Evolutionary conservation across 2,329 filamentous ascomycete genomes (phyloP).

Genomic region (Apiospora kogelbergensis): DNA sequence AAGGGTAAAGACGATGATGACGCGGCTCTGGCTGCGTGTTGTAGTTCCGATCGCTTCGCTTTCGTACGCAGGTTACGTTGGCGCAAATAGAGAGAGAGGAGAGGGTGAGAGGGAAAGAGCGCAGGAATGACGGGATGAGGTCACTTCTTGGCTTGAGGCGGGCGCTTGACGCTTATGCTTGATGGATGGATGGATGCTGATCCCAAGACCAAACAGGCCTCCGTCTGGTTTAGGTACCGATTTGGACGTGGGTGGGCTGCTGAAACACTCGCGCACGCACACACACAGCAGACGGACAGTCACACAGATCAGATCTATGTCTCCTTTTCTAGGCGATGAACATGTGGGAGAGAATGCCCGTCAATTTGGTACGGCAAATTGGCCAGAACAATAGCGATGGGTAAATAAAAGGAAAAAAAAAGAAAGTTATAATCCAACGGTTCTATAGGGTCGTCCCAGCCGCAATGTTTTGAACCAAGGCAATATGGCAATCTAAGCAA

Average conservation of each 20-base stretch:
- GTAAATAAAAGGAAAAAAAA: not conserved
- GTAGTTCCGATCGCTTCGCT: not conserved
- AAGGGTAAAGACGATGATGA: not conserved
- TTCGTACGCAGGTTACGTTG: not conserved
- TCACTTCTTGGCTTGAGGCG: constrained; percentile 5
- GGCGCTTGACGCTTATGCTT: not conserved
- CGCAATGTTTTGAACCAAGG: constrained; percentile 1
- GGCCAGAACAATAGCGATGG: not conserved
- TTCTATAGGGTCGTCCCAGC: not conserved
- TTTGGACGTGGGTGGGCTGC: not conserved
- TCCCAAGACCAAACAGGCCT: not conserved
- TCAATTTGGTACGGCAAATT: not conserved
- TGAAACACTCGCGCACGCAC: not conserved
- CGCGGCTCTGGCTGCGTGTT: not conserved
- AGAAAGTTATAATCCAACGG: not conserved
- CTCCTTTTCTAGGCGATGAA: not conserved
- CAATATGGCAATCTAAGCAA: not conserved
- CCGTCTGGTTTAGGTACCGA: not conserved
- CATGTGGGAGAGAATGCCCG: not conserved
- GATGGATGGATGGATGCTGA: no score
- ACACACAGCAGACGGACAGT: not conserved
- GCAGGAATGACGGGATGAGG: constrained; percentile 13
- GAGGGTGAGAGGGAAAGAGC: not conserved
- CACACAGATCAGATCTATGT: not conserved
- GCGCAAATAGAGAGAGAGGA: not conserved